Evolutionary conservation across 345 rosid genomes (phyloP).

Genomic region (Toxicodendron radicans): DNA sequence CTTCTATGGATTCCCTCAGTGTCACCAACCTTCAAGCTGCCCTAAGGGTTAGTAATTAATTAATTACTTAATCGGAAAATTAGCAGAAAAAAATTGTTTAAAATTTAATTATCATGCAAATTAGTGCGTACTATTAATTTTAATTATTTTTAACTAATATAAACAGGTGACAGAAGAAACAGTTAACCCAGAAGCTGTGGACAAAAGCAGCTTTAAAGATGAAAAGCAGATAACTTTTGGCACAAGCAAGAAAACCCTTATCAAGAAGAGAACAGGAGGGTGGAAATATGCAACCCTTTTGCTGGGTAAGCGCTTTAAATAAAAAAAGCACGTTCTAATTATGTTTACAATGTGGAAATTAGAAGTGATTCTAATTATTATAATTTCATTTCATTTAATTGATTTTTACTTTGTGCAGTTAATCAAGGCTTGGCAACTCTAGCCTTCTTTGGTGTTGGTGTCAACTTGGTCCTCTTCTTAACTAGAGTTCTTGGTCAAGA

Average conservation of each 20-base stretch:
- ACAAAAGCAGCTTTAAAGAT: constrained; percentile 25
- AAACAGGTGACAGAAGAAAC: constrained; percentile 34
- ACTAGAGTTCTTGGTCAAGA: constrained; percentile 79
- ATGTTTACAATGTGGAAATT: too few species aligned
- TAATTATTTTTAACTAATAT: background rate
- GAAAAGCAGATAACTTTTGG: constrained; percentile 20
- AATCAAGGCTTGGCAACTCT: constrained; percentile 87
- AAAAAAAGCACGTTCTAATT: too few species aligned
- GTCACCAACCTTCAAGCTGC: constrained; percentile 26
- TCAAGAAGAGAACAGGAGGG: constrained; percentile 28
- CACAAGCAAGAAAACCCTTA: constrained; percentile 20
- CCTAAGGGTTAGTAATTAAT: constrained; percentile 35
- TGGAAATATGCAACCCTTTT: constrained; percentile 49
- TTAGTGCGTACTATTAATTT: too few species aligned
- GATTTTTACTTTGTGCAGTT: constrained; percentile 29
- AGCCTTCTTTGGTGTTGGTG: constrained; percentile 94
- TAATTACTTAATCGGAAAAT: too few species aligned
- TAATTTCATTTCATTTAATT: background rate
- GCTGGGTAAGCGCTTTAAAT: constrained; percentile 36
- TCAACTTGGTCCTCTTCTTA: constrained; percentile 76
- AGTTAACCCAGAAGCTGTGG: constrained; percentile 17
- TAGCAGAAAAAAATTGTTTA: too few species aligned
- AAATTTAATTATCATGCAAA: too few species aligned
- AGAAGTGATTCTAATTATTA: too few species aligned
- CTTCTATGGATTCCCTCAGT: constrained; percentile 40